phyloP scores from a whole-genome alignment of 2,329 filamentous ascomycete genomes.

The Cryphonectria radicalis region DNA sequence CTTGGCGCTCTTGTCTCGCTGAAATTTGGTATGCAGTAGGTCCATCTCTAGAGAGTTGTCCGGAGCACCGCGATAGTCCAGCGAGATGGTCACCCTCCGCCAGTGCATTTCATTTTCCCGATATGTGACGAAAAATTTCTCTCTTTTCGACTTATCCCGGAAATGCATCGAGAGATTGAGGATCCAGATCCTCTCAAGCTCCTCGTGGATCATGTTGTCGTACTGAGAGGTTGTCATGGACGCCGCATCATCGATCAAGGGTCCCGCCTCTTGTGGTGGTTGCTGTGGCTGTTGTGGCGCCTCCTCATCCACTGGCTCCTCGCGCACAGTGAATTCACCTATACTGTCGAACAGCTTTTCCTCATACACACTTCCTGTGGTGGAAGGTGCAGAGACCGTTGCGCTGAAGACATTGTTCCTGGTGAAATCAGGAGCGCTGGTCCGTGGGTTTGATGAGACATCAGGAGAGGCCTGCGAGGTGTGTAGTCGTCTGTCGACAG shows the following conservation, averaged over 20 bases:
- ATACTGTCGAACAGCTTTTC: constrained; percentile 39
- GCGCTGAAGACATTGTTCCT: constrained; percentile 37
- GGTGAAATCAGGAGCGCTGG: constrained; percentile 54
- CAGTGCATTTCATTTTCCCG: constrained; percentile 78
- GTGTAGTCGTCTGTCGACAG: constrained; percentile 58
- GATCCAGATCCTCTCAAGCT: constrained; percentile 90
- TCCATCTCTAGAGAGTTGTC: constrained; percentile 85
- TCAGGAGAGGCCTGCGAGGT: constrained; percentile 42
- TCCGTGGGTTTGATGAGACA: constrained; percentile 46
- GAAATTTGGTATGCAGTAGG: constrained; percentile 75
- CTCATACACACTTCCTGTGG: constrained; percentile 40
- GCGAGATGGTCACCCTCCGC: constrained; percentile 88
- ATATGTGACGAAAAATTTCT: constrained; percentile 98
- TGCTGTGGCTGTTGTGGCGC: constrained; percentile 29
- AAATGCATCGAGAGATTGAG: constrained; percentile 99
- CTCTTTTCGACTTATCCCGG: constrained; percentile 85
- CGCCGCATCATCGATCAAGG: constrained; percentile 45
- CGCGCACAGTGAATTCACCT: constrained; percentile 28
- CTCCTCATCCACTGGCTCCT: constrained; percentile 32
- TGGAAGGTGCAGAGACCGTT: constrained; percentile 34
- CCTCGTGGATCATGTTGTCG: constrained; percentile 71
- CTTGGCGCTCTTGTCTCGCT: constrained; percentile 88
- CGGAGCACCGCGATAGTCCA: constrained; percentile 85
- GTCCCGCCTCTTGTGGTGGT: constrained; percentile 38
- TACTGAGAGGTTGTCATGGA: constrained; percentile 60